These are phyloP conservation scores for Pseudozyma sp. DNA, from an alignment of 1,284 basidiomycete genomes.

Conservation along the genomic window DNA sequence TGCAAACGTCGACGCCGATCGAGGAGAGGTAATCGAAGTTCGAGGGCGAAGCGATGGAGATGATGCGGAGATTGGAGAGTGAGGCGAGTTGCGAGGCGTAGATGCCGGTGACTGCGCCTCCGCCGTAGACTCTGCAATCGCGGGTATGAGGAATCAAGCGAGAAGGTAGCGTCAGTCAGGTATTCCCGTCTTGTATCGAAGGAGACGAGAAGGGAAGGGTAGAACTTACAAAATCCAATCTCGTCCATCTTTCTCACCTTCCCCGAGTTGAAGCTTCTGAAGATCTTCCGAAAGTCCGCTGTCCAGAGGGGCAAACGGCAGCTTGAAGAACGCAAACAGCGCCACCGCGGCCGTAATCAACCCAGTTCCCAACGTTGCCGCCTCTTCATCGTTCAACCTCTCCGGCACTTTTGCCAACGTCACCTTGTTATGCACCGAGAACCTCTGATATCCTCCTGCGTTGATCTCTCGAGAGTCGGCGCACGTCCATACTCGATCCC, in stretches of 20 bases:
- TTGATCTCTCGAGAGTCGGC: slow-evolving; percentile 55
- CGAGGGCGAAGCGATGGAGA: slow-evolving; percentile 50
- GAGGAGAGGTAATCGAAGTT: slow-evolving; percentile 54
- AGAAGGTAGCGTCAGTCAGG: too few relatives aligned
- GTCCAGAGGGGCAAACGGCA: slow-evolving; percentile 6
- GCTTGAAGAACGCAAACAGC: slow-evolving; percentile 55
- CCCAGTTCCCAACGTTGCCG: slow-evolving; percentile 61
- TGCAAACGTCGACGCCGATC: slow-evolving; percentile 43
- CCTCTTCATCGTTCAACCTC: slow-evolving; percentile 38
- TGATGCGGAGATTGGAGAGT: slow-evolving; percentile 36
- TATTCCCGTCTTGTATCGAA: background rate
- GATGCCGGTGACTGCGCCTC: slow-evolving; percentile 61
- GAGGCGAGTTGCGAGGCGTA: slow-evolving; percentile 55
- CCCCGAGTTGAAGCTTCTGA: background rate
- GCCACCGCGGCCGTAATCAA: slow-evolving; percentile 67
- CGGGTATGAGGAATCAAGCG: background rate
- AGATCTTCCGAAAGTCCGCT: background rate
- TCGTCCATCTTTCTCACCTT: background rate
- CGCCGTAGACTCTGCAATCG: slow-evolving; percentile 51
- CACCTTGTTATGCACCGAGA: slow-evolving; percentile 36
- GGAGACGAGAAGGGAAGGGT: background rate
- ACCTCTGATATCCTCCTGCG: slow-evolving; percentile 59
- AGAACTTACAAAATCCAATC: slow-evolving; percentile 51
- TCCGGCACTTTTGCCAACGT: slow-evolving; percentile 47
- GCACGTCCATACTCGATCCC: slow-evolving; percentile 69